These are phyloP conservation scores for Sporobolomyces pararoseus DNA, from an alignment of 768 basidiomycete species.

Conservation along the genomic window DNA sequence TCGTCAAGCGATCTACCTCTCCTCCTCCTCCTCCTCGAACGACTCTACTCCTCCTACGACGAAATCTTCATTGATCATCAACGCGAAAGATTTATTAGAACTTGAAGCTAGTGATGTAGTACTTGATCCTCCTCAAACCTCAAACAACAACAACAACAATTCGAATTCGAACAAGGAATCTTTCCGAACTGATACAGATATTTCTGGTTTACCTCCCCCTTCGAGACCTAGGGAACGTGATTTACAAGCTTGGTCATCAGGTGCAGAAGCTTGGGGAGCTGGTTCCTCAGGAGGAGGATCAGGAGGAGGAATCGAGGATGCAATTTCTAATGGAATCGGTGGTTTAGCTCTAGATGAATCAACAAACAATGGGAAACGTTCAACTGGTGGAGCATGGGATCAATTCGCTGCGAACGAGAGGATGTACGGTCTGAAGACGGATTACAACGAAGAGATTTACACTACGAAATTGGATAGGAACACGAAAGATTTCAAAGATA, in stretches of 20 bases:
- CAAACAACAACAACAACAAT: no score
- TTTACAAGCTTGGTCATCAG: constrained; percentile 35
- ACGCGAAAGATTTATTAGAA: constrained; percentile 38
- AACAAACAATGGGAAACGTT: not conserved
- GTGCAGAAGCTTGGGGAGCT: constrained; percentile 14
- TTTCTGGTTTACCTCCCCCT: constrained; percentile 39
- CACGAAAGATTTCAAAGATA: constrained; percentile 79
- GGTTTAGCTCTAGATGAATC: constrained; percentile 19
- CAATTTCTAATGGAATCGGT: not conserved
- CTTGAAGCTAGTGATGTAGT: constrained; percentile 37
- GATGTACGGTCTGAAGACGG: constrained; percentile 83
- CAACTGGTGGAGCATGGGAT: constrained; percentile 61
- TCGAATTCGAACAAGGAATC: constrained; percentile 18
- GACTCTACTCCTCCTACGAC: constrained; percentile 11
- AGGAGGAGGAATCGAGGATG: constrained; percentile 2
- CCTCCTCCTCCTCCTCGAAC: constrained; percentile 7
- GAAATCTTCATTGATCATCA: constrained; percentile 41
- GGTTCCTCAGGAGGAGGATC: no score
- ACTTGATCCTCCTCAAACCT: constrained; percentile 16
- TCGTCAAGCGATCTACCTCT: constrained; percentile 36
- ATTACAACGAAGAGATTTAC: constrained; percentile 88
- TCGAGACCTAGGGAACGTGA: constrained; percentile 30
- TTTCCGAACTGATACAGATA: constrained; percentile 49
- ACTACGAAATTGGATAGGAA: constrained; percentile 86
- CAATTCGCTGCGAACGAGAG: constrained; percentile 91